Evolutionary conservation across 768 basidiomycete species (phyloP).

Genomic region (Panaeolus papilionaceus): DNA sequence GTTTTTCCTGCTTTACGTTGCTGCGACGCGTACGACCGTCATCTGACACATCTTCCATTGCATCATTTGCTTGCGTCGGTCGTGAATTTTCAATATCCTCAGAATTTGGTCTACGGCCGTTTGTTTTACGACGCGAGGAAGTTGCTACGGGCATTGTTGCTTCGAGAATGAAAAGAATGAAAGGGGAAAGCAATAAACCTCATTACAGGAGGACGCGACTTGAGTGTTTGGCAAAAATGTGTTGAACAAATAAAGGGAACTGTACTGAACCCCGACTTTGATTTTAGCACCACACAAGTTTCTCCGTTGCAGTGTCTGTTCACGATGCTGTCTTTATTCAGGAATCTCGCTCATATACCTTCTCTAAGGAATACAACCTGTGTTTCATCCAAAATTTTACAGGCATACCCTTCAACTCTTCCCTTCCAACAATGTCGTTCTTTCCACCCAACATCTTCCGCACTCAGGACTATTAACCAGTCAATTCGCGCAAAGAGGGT

Average conservation of each 20-base stretch:
- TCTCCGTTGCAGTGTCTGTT: not conserved
- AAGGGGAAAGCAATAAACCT: constrained; percentile 15
- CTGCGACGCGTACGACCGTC: constrained; percentile 41
- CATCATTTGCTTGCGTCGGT: constrained; percentile 37
- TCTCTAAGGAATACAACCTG: constrained; percentile 34
- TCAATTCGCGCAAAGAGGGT: constrained; percentile 80
- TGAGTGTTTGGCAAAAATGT: constrained; percentile 35
- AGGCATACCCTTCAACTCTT: constrained; percentile 18
- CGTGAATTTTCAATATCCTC: constrained; percentile 68
- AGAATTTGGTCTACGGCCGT: constrained; percentile 51
- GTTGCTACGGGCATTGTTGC: constrained; percentile 44
- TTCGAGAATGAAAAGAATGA: constrained; percentile 23
- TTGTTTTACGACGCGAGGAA: constrained; percentile 44
- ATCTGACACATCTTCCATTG: constrained; percentile 54
- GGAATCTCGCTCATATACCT: constrained; percentile 38
- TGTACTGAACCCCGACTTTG: not conserved
- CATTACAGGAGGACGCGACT: constrained; percentile 42
- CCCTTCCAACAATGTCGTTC: constrained; percentile 44
- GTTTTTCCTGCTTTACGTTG: constrained; percentile 42
- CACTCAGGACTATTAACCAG: constrained; percentile 82
- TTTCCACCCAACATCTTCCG: constrained; percentile 68
- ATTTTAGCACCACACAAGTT: not conserved
- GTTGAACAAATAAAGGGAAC: constrained; percentile 30
- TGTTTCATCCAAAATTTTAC: constrained; percentile 26
- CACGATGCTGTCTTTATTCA: constrained; percentile 46